Evolutionary conservation across 1,139 yeast species (phyloP).

Genomic region (Hyphopichia fennica): DNA sequence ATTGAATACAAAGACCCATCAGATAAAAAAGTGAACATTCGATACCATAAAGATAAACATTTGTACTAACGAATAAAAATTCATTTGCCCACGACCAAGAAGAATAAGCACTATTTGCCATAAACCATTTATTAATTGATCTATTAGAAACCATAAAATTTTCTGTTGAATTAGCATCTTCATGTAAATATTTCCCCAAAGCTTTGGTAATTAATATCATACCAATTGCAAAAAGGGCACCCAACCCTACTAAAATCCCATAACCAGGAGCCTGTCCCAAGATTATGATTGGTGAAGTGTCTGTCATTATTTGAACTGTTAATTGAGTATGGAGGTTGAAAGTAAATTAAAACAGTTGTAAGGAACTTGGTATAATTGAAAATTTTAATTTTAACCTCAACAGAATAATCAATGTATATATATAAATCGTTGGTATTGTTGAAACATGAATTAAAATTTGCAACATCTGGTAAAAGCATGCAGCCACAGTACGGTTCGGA

Average conservation of each 20-base stretch:
- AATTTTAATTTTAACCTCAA: too few relatives aligned
- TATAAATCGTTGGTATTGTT: background rate
- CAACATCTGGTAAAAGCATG: background rate
- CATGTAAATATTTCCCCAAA: conserved; percentile 23
- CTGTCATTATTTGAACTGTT: too few relatives aligned
- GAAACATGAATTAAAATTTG: too few relatives aligned
- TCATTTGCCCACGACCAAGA: conserved; percentile 36
- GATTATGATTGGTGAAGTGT: conserved; percentile 3
- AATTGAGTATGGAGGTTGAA: background rate
- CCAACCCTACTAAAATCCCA: conserved; percentile 30
- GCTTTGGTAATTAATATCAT: conserved; percentile 27
- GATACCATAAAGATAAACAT: conserved; percentile 30
- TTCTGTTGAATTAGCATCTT: conserved; percentile 29
- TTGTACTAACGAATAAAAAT: conserved; percentile 24
- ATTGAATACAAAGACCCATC: conserved; percentile 30
- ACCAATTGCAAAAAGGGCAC: conserved; percentile 30
- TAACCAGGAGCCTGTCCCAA: conserved; percentile 27
- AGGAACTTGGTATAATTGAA: too few relatives aligned
- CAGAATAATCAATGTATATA: background rate
- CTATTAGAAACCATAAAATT: conserved; percentile 31
- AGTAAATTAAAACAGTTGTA: background rate
- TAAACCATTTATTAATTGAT: conserved; percentile 24
- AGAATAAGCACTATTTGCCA: conserved; percentile 27
- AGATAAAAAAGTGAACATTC: conserved; percentile 26
- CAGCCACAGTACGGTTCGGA: background rate